Evolutionary conservation across 1,284 basidiomycete genomes (phyloP).

Genomic region (Dichomitus squalens): DNA sequence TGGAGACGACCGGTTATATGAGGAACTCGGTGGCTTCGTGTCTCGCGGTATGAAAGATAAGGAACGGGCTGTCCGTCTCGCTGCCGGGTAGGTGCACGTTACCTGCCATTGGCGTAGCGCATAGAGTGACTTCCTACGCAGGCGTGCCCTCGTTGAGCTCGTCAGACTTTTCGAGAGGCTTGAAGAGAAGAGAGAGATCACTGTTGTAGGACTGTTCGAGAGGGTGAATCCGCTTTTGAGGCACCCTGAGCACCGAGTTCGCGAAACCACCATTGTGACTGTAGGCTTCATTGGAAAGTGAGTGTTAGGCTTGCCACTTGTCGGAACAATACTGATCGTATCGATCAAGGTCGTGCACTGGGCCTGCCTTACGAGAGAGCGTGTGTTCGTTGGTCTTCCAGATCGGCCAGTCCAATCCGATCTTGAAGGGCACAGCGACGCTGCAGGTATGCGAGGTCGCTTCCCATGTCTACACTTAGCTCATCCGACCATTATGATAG

Average conservation of each 20-base stretch:
- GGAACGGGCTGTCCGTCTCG: conserved; percentile 62
- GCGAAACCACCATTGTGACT: conserved; percentile 64
- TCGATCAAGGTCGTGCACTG: conserved; percentile 46
- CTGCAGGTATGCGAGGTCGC: conserved; percentile 55
- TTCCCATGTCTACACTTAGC: background rate
- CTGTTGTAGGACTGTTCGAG: conserved; percentile 50
- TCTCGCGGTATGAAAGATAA: conserved; percentile 51
- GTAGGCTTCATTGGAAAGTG: conserved; percentile 68
- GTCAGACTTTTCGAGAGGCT: conserved; percentile 42
- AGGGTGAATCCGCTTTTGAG: conserved; percentile 32
- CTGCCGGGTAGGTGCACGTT: conserved; percentile 58
- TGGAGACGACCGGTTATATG: conserved; percentile 38
- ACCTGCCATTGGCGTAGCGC: background rate
- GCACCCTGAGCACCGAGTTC: conserved; percentile 45
- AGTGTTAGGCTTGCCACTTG: conserved; percentile 28
- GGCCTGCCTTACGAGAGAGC: conserved; percentile 58
- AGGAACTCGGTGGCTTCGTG: conserved; percentile 42
- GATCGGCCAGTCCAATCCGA: conserved; percentile 65
- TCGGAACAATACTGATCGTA: background rate
- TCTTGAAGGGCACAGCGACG: conserved; percentile 70
- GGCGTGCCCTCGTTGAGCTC: conserved; percentile 52
- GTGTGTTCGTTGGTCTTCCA: conserved; percentile 71
- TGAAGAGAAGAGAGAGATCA: conserved; percentile 28
- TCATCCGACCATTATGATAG: conserved; percentile 39
- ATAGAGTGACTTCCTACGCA: conserved; percentile 27